phyloP scores from a whole-genome alignment of 345 rosid genomes.

The Populus euphratica region DNA sequence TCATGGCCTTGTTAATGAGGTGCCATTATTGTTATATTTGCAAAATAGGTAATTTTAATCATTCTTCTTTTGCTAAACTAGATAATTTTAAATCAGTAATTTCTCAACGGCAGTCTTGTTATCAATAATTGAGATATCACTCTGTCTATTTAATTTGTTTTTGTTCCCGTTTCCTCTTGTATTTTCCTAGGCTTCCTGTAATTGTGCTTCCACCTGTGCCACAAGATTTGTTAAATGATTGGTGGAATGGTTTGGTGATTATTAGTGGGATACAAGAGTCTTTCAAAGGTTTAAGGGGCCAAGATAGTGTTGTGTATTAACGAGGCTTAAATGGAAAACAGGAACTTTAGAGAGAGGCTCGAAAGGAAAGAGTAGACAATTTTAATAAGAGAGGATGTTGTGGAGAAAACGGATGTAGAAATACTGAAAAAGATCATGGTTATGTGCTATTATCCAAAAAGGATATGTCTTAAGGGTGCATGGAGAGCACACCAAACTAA shows the following conservation, averaged over 20 bases:
- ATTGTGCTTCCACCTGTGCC: conserved; percentile 81
- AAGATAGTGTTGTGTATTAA: too few species aligned
- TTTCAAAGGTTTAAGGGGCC: too few species aligned
- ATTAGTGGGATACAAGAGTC: too few species aligned
- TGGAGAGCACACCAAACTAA: too few species aligned
- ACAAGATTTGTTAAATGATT: conserved; percentile 71
- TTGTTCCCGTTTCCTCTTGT: background rate
- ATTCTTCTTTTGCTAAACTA: background rate
- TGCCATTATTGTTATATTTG: conserved; percentile 62
- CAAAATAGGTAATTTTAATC: conserved; percentile 49
- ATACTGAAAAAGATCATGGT: too few species aligned
- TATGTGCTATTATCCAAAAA: too few species aligned
- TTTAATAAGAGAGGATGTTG: too few species aligned
- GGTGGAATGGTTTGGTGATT: conserved; percentile 69
- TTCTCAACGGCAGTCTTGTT: background rate
- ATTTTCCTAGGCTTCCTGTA: conserved; percentile 67
- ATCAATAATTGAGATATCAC: background rate
- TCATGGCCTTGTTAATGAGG: conserved; percentile 81
- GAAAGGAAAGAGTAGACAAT: too few species aligned
- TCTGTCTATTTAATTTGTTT: background rate
- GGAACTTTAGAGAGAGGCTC: too few species aligned
- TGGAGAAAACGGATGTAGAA: too few species aligned
- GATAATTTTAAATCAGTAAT: background rate
- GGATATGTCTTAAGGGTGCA: too few species aligned
- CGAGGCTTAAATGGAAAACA: too few species aligned